Evolutionary conservation across 2,329 filamentous ascomycete species (phyloP), one percentile per base, ranked within the genome.

Genomic region (Colletotrichum cordylinicola): DNA sequence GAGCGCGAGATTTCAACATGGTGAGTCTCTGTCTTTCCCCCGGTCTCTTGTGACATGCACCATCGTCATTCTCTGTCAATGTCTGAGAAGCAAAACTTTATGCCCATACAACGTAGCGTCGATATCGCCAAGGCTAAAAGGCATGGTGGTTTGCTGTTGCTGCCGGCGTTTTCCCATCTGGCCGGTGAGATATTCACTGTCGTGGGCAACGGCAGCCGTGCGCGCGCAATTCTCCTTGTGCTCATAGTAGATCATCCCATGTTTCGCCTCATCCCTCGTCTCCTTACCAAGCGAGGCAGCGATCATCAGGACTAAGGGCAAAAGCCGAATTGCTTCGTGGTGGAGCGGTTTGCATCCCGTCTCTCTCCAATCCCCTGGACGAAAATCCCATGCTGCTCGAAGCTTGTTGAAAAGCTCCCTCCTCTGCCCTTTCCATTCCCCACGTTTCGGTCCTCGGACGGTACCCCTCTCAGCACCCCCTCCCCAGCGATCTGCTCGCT

Each of bases 361-460:
- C 67, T 58, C 67, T 58, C 67, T 62, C 56, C 37, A n/a, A 37
- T 70, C 67, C 67, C 67, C 67, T 70, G 67, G 67, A 24, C 67
- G 27, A 52, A 55, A 43, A 35, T 69, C 67, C 35, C 67, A 69
- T 69, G 35, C n/a, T 61, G 52, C 33, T 56, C 37, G 67, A 70
- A 70, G 66, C 71, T 56, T 70, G 31, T 35, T 65, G 12, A 27
- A 58, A 12, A 4, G 31, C 48, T 56, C 10, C 21, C 37, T 18
- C 71, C 8, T n/a, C 29, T 68, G 43, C 39, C 71, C 24, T 64
- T 64, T 16, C 66, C 71, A 70, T 73, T 73, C 71, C 66, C 66
- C 58, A 70, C 43, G 66, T 70, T 58, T 58, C 21, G 29, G 43
- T 52, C 43, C 43, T 52, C 43, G 43, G 65, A 24, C 21, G 27